Conservation (phyloP, 2,329 filamentous ascomycete species). For the Aspergillus pseudoterreus region DNA sequence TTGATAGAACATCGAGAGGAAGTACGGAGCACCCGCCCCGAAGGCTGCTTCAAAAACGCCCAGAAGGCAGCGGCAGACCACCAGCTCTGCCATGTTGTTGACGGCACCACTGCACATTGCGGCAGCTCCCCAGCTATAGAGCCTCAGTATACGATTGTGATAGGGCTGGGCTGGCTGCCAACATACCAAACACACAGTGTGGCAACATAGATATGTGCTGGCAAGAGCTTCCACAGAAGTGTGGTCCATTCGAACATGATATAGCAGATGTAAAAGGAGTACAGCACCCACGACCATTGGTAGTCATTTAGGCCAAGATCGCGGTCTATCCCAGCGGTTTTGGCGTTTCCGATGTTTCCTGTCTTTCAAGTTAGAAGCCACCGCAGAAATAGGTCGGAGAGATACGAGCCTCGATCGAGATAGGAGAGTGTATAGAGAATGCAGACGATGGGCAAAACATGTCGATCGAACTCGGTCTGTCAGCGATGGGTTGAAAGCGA, state of each 20-base stretch:
- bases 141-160: not conserved
- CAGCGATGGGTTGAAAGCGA: not conserved
- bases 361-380: not conserved
- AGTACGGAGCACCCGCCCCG: slow-evolving; percentile 24
- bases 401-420: slow-evolving; percentile 17
- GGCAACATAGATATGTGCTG: slow-evolving; percentile 21
- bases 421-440: slow-evolving; percentile 23
- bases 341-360: slow-evolving; percentile 24
- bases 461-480: slow-evolving; percentile 16
- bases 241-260: slow-evolving; percentile 25
- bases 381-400: too few species aligned
- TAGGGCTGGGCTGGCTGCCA: not conserved
- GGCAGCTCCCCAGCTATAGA: slow-evolving; percentile 20
- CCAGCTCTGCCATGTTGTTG: slow-evolving; percentile 15
- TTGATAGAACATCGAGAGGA: slow-evolving; percentile 50
- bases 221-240: slow-evolving; percentile 22
- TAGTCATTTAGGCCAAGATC: slow-evolving; percentile 16
- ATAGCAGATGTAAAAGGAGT: slow-evolving; percentile 24
- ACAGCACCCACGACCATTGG: slow-evolving; percentile 24
- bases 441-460: slow-evolving; percentile 20
- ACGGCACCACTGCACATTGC: slow-evolving; percentile 24
- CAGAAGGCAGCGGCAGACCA: slow-evolving; percentile 19
- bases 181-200: slow-evolving; percentile 20
- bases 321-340: slow-evolving; percentile 19
- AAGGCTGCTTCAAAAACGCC: slow-evolving; percentile 22